phyloP scores from a whole-genome alignment of 2,329 filamentous ascomycete genomes.

The Phialophora chinensis region DNA sequence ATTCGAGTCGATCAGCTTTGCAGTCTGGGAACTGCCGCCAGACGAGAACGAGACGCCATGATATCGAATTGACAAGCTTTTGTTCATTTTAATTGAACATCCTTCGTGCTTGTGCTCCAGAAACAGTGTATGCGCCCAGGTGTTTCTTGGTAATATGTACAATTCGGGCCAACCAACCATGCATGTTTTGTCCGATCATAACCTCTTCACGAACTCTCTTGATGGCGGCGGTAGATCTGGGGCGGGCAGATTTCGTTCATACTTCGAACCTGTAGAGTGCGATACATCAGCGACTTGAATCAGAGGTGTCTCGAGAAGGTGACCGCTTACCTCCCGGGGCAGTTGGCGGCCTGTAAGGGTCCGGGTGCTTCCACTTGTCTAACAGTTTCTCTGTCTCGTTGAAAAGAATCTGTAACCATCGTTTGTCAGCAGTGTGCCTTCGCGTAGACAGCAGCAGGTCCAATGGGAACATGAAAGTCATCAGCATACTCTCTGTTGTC shows the following conservation, averaged over 20 bases:
- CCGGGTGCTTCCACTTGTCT: conserved; percentile 95
- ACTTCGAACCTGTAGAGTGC: conserved; percentile 77
- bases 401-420: conserved; percentile 70
- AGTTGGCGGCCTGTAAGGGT: conserved; percentile 86
- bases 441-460: not conserved
- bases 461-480: not conserved
- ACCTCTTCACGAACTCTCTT: conserved; percentile 39
- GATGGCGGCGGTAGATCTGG: conserved; percentile 68
- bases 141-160: conserved; percentile 32
- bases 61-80: not conserved
- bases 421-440: conserved; percentile 29
- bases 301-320: not conserved
- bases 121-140: not conserved
- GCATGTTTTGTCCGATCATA: conserved; percentile 27
- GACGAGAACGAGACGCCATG: not conserved
- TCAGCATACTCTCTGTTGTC: conserved; percentile 76
- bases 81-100: not conserved
- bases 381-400: conserved; percentile 86
- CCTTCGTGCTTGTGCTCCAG: conserved; percentile 16
- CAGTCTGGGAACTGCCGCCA: not conserved
- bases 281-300: conserved; percentile 23
- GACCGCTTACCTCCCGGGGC: conserved; percentile 80
- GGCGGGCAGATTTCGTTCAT: conserved; percentile 86
- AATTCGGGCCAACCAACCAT: conserved; percentile 10
- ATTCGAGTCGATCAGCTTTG: not conserved